Evolutionary conservation across 2,329 filamentous ascomycete species (phyloP).

Genomic region (Aquanectria penicillioides): DNA sequence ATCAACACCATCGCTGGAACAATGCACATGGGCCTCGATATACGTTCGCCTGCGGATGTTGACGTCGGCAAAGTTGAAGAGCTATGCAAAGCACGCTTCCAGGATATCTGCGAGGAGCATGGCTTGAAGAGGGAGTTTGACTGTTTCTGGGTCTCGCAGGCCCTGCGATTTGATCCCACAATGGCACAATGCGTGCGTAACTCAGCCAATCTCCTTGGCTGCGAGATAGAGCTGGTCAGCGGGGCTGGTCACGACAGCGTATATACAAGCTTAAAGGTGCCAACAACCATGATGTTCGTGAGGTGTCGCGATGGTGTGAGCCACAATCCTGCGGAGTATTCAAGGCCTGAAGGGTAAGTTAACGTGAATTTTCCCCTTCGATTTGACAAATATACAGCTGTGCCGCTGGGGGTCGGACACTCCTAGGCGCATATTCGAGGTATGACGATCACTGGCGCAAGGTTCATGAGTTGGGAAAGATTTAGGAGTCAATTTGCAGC

Average conservation of each 20-base stretch:
- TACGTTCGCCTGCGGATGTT: conserved; percentile 65
- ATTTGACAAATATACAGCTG: background rate
- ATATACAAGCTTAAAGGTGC: conserved; percentile 36
- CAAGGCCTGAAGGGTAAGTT: conserved; percentile 37
- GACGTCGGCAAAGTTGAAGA: conserved; percentile 62
- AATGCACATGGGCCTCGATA: conserved; percentile 72
- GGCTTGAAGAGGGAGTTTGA: conserved; percentile 67
- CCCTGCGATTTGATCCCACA: conserved; percentile 5
- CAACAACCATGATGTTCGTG: conserved; percentile 44
- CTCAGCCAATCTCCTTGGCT: background rate
- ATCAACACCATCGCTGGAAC: conserved; percentile 75
- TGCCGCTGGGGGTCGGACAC: background rate
- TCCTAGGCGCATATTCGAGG: background rate
- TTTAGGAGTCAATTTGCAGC: background rate
- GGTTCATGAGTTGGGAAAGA: background rate
- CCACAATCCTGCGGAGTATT: conserved; percentile 29
- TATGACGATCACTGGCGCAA: background rate
- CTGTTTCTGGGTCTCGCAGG: conserved; percentile 63
- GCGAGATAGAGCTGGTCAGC: conserved; percentile 59
- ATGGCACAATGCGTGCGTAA: conserved; percentile 4
- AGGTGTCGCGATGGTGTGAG: conserved; percentile 41
- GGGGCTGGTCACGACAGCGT: conserved; percentile 45
- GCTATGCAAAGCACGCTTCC: conserved; percentile 50
- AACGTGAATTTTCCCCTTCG: no score
- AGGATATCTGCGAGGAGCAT: conserved; percentile 61